Evolutionary conservation across 345 rosid species (phyloP).

Genomic region (Murraya koenigii): DNA sequence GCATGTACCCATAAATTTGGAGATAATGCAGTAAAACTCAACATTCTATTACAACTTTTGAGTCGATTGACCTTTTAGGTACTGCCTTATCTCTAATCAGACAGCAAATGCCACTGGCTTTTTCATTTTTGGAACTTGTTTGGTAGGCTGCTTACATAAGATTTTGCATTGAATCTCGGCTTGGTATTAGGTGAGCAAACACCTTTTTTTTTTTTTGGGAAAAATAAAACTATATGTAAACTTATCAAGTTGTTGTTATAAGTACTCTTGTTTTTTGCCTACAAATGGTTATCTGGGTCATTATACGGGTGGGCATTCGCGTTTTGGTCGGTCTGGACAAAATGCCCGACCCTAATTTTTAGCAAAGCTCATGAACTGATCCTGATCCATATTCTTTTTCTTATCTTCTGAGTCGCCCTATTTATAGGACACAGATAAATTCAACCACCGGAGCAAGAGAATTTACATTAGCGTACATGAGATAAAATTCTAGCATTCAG

Average conservation of each 20-base stretch:
- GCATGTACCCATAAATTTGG: neutral
- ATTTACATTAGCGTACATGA: neutral
- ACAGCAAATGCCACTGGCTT: neutral
- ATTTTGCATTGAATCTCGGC: neutral
- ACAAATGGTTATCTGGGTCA: neutral
- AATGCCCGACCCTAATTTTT: neutral
- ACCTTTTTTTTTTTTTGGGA: neutral
- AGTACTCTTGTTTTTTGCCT: neutral
- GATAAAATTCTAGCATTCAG: neutral
- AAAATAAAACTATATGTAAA: neutral
- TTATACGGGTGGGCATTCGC: neutral
- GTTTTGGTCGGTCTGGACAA: neutral
- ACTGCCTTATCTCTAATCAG: neutral
- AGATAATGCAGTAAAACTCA: neutral
- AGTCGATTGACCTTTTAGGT: neutral
- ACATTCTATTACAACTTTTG: neutral
- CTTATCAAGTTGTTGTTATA: neutral
- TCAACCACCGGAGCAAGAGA: neutral
- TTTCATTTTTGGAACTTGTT: neutral
- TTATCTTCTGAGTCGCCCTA: neutral
- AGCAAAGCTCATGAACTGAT: neutral
- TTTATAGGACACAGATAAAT: neutral
- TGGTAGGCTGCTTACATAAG: conserved; percentile 1
- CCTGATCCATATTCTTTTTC: neutral
- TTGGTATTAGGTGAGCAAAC: neutral